Evolutionary conservation across 192 early-diverging fungal species (phyloP), one percentile per base, ranked within the genome.

Genomic region (Podila epigama): DNA sequence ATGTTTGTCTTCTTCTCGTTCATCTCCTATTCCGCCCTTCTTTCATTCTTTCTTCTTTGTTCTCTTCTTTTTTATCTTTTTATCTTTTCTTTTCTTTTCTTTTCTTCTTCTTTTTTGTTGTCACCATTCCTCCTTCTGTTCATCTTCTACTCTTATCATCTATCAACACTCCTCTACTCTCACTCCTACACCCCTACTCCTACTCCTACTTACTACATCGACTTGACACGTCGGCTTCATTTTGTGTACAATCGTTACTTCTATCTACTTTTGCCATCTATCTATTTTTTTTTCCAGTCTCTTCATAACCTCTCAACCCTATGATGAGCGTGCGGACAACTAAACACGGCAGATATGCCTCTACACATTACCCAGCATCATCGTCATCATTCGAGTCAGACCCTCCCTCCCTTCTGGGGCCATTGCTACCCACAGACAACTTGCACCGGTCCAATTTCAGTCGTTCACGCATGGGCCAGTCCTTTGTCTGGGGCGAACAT

Each of bases 331-430:
- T 75, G 1, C 63, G 63, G 27, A 31, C 40, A 27, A 41, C 64
- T 67, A 62, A 67, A 18, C 60, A 75, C 40, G 63, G 58, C 52
- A 37, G 64, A 34, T 51, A 57, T 33, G 58, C 57, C 39, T 66
- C 58, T 5, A 60, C 63, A 31, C 69, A 60, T 48, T 59, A 53
- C 44, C 41, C 63, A 12, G 27, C 63, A 5, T 65, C 63, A 11
- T 52, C 52, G 13, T 33, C 52, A 5, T 53, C 53, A 1, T 56
- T 34, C 15, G 71, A 57, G 40, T 51, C 64, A n/a, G 51, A 56
- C n/a, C 56, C 64, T 15, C 61, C 36, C 34, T 75, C 71, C 34
- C 32, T 75, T 0, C 40, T 58, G 3, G 64, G 70, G 12, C 70
- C 70, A 8, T 53, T 60, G 39, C 41, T 66, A 25, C 57, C 52